Evolutionary conservation across 768 basidiomycete species (phyloP).

Genomic region (Gyrodon lividus): DNA sequence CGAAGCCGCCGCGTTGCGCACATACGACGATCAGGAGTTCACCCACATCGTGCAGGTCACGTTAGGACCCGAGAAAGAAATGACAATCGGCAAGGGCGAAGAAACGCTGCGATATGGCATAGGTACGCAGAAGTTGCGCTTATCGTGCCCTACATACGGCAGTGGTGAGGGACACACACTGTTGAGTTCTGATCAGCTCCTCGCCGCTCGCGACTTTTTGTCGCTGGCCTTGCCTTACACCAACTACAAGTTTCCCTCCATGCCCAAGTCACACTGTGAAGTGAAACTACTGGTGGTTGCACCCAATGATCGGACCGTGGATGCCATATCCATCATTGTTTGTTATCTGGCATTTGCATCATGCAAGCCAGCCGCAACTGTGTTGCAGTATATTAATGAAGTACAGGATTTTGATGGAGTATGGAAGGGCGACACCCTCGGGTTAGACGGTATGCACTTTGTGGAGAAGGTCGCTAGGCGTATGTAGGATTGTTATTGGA

Average conservation of each 20-base stretch:
- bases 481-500: neutral
- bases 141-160: neutral
- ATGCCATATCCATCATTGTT: conserved; percentile 27
- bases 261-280: neutral
- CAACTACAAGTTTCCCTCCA: conserved; percentile 1
- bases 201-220: conserved; percentile 44
- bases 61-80: neutral
- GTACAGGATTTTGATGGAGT: conserved; percentile 23
- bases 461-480: conserved; percentile 24
- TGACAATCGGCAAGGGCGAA: neutral
- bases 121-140: neutral
- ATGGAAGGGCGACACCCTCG: conserved; percentile 30
- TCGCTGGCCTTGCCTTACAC: conserved; percentile 38
- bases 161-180: conserved; percentile 9
- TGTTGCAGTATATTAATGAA: conserved; percentile 23
- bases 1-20: conserved; percentile 8
- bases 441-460: conserved; percentile 24
- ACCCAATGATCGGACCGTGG: conserved; percentile 29
- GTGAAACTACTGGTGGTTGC: conserved; percentile 28
- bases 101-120: neutral
- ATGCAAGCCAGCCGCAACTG: conserved; percentile 16
- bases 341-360: conserved; percentile 31
- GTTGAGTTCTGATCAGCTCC: conserved; percentile 36
- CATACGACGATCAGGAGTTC: conserved; percentile 10
- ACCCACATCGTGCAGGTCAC: conserved; percentile 22